Evolutionary conservation across 768 basidiomycete genomes (phyloP).

Genomic region (Boletus eberwhitei): DNA sequence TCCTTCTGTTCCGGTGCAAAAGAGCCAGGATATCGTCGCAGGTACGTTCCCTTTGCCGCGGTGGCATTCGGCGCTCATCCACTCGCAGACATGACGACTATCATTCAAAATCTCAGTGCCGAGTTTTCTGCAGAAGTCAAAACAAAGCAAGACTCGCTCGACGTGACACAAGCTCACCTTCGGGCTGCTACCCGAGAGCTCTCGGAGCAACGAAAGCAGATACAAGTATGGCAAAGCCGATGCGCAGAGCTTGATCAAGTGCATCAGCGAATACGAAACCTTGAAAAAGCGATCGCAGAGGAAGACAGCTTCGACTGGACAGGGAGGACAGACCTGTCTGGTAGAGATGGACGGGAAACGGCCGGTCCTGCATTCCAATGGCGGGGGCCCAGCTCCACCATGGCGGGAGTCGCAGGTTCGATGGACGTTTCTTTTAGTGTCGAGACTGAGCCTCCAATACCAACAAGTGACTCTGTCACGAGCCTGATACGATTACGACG

Average conservation of each 20-base stretch:
- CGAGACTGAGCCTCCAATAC: slow-evolving; percentile 73
- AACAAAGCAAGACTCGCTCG: slow-evolving; percentile 82
- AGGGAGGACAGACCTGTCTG: slow-evolving; percentile 57
- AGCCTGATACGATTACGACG: slow-evolving; percentile 70
- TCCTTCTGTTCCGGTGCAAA: slow-evolving; percentile 75
- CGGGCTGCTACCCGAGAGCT: slow-evolving; percentile 88
- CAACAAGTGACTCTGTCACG: slow-evolving; percentile 52
- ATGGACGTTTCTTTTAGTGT: slow-evolving; percentile 61
- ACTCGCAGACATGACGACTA: slow-evolving; percentile 70
- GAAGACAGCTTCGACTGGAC: slow-evolving; percentile 90
- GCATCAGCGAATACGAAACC: slow-evolving; percentile 76
- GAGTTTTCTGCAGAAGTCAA: slow-evolving; percentile 86
- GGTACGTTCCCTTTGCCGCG: slow-evolving; percentile 38
- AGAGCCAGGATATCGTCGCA: slow-evolving; percentile 83
- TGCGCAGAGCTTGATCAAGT: slow-evolving; percentile 80
- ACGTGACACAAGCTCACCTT: slow-evolving; percentile 81
- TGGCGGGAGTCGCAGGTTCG: slow-evolving; percentile 60
- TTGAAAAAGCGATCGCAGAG: slow-evolving; percentile 72
- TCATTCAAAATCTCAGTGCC: slow-evolving; percentile 73
- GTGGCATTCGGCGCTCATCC: slow-evolving; percentile 7
- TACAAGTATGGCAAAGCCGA: slow-evolving; percentile 68
- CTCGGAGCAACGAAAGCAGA: slow-evolving; percentile 84
- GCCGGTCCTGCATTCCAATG: slow-evolving; percentile 61
- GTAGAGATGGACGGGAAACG: slow-evolving; percentile 34
- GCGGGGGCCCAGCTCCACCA: slow-evolving; percentile 63